phyloP scores from a whole-genome alignment of 345 rosid genomes.

The Ceriops zippeliana region DNA sequence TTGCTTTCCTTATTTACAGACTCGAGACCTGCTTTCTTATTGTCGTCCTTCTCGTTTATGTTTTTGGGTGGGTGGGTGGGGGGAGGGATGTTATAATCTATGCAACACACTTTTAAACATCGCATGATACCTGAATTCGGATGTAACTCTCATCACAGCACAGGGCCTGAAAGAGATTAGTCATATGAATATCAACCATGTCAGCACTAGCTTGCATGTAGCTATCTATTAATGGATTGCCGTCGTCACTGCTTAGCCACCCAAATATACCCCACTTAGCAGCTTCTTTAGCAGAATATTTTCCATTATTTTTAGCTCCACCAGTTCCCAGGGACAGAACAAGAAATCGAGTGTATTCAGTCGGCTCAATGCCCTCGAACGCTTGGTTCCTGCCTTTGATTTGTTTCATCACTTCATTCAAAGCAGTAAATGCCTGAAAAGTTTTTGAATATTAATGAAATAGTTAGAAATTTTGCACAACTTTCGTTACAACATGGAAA shows the following conservation, averaged over 20 bases:
- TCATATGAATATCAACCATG: slow-evolving; percentile 58
- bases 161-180: slow-evolving; percentile 46
- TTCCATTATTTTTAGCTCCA: slow-evolving; percentile 28
- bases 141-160: slow-evolving; percentile 42
- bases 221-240: slow-evolving; percentile 53
- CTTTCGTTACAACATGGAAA: not conserved
- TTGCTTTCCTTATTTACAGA: not conserved
- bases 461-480: not conserved
- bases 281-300: slow-evolving; percentile 37
- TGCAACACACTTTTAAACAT: too few species aligned
- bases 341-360: not conserved
- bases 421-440: not conserved
- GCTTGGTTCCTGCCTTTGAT: not conserved
- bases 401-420: not conserved
- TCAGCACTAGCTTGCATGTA: slow-evolving; percentile 61
- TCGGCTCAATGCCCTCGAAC: not conserved
- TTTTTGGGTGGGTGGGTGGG: too few species aligned
- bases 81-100: not conserved
- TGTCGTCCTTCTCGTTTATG: too few species aligned
- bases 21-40: too few species aligned
- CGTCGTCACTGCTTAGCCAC: slow-evolving; percentile 48
- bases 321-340: slow-evolving; percentile 55
- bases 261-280: slow-evolving; percentile 62
- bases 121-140: slow-evolving; percentile 37
- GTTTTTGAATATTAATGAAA: slow-evolving; percentile 2